A percentile compares a stretch with the other conserved stretches of the same genome.
Conservation (phyloP, 2,329 filamentous ascomycete species). For the Hymenoscyphus repandus region DNA sequence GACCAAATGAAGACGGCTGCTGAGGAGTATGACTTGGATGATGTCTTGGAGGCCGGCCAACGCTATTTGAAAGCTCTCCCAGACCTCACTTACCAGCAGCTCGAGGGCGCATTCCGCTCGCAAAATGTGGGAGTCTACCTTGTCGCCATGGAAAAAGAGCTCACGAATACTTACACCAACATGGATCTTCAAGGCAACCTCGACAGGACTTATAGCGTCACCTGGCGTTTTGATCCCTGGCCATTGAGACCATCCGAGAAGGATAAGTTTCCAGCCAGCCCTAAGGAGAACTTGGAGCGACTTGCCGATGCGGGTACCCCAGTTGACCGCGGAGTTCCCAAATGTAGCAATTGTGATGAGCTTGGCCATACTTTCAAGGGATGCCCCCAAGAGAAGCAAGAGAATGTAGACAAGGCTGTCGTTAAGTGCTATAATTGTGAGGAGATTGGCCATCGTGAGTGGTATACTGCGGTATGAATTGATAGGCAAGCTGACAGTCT, state of each 20-base stretch:
- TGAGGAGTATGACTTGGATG: conserved; percentile 52
- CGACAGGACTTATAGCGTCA: conserved; percentile 58
- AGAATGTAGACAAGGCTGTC: conserved; percentile 39
- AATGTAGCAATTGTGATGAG: conserved; percentile 54
- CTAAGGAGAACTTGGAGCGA: conserved; percentile 57
- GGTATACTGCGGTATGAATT: background rate
- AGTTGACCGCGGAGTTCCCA: conserved; percentile 51
- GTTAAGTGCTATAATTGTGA: conserved; percentile 63
- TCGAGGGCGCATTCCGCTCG: conserved; percentile 56
- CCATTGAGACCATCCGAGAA: conserved; percentile 54
- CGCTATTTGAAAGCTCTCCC: conserved; percentile 59
- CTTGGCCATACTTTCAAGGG: conserved; percentile 54
- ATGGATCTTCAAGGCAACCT: conserved; percentile 69
- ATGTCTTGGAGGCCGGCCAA: conserved; percentile 53
- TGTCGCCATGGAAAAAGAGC: conserved; percentile 55
- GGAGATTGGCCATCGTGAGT: conserved; percentile 52
- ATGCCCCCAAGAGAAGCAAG: conserved; percentile 54
- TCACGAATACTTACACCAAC: conserved; percentile 56
- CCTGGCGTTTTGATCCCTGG: conserved; percentile 54
- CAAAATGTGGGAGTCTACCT: conserved; percentile 52
- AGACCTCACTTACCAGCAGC: conserved; percentile 50
- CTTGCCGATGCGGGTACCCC: conserved; percentile 62
- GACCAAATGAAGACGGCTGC: conserved; percentile 47
- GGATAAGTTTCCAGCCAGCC: conserved; percentile 52
- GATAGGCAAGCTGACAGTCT: background rate